Conservation (phyloP, 2,329 filamentous ascomycete genomes). For the Arthrobotrys pseudoclavata region DNA sequence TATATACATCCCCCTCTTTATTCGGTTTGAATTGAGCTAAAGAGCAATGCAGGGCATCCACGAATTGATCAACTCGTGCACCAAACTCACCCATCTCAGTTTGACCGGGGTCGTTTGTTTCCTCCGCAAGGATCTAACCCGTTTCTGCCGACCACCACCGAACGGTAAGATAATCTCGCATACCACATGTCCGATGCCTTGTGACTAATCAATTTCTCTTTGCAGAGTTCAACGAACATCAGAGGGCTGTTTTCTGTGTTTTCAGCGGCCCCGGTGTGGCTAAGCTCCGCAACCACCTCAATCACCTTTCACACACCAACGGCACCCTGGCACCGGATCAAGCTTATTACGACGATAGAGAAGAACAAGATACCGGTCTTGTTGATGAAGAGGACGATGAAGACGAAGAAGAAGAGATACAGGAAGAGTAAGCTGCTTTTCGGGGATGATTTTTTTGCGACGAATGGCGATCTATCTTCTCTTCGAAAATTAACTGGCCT, state of each 20-base stretch:
- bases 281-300: slow-evolving; percentile 82
- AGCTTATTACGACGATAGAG: slow-evolving; percentile 62
- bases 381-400: slow-evolving; percentile 62
- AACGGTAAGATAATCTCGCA: slow-evolving; percentile 52
- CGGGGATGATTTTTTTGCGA: background rate
- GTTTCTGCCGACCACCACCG: slow-evolving; percentile 88
- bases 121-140: slow-evolving; percentile 80
- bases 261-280: slow-evolving; percentile 90
- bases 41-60: slow-evolving; percentile 80
- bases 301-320: slow-evolving; percentile 66
- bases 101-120: slow-evolving; percentile 95
- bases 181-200: background rate
- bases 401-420: slow-evolving; percentile 62
- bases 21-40: slow-evolving; percentile 6
- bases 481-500: background rate
- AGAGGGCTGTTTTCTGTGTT: slow-evolving; percentile 95
- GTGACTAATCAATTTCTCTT: background rate
- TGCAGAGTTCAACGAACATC: slow-evolving; percentile 91
- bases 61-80: slow-evolving; percentile 87
- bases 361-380: slow-evolving; percentile 59
- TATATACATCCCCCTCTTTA: background rate
- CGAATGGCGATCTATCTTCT: background rate
- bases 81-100: slow-evolving; percentile 91
- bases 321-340: slow-evolving; percentile 53
- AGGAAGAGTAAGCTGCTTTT: slow-evolving; percentile 56